phyloP scores from a whole-genome alignment of 768 basidiomycete genomes.

The Hypsizygus marmoreus region DNA sequence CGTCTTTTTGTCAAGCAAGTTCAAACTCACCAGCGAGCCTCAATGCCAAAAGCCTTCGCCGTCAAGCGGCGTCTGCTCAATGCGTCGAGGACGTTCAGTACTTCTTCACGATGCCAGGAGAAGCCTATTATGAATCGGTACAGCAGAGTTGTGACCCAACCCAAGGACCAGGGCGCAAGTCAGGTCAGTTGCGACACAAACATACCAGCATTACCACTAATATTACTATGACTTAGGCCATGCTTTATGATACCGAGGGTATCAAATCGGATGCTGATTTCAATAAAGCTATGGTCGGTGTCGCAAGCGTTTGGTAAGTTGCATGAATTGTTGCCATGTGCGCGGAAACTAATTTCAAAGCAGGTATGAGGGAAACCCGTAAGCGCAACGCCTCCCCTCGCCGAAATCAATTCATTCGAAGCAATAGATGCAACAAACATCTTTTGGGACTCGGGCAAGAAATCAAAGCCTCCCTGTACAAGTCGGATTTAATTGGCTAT shows the following conservation, averaged over 20 bases:
- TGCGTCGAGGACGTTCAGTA: constrained; percentile 39
- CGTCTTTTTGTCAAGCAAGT: too few species aligned
- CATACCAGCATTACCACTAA: too few species aligned
- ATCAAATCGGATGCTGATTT: constrained; percentile 81
- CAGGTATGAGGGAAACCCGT: constrained; percentile 99
- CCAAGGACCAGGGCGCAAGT: constrained; percentile 94
- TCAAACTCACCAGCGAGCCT: too few species aligned
- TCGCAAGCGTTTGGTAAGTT: constrained; percentile 92
- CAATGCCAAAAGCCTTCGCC: constrained; percentile 25
- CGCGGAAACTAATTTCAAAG: constrained; percentile 14
- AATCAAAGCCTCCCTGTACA: constrained; percentile 77
- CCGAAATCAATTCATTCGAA: constrained; percentile 3
- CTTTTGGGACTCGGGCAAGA: constrained; percentile 86
- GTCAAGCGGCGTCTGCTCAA: constrained; percentile 23
- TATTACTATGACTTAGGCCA: constrained; percentile 59
- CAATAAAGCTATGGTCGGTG: constrained; percentile 95
- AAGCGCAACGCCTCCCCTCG: constrained; percentile 33
- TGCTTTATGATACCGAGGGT: constrained; percentile 99
- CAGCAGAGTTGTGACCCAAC: constrained; percentile 82
- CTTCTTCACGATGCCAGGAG: constrained; percentile 39
- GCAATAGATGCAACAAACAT: constrained; percentile 88
- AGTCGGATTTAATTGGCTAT: constrained; percentile 83
- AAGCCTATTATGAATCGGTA: constrained; percentile 62
- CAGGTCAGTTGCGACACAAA: constrained; percentile 71
- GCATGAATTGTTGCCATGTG: constrained; percentile 4